Base-by-base conservation (phyloP, 148 eudicot genomes). In the Polygonum maritimum region DNA sequence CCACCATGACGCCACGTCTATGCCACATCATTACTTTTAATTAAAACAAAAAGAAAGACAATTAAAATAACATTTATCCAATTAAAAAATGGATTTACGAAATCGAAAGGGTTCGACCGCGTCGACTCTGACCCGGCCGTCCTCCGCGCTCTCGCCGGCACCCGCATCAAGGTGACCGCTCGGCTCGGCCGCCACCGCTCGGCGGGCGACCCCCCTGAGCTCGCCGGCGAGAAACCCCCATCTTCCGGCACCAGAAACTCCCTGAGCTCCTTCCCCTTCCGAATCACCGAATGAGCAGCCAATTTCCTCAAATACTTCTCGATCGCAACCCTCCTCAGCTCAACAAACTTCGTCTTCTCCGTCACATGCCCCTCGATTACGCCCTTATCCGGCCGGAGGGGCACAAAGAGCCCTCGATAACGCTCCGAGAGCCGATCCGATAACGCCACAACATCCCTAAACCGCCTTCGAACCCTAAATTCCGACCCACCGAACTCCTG, bases 381-480 rank as follows among this genome's bases (percentile, higher is more conserved):
- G 33, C 54, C 44, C 74, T 71, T 71, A 48, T 71, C 74, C 36
- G 74, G 74, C 10, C 74, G 49, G 4, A 71, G 44, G 12, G 74
- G 74, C 18, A 71, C 54, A 52, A 71, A 71, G 52, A 71, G 3
- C 35, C 74, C 74, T 71, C 52, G 51, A 9, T 71, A 71, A 41
- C 51, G n/a, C 74, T 71, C 74, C 14, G 74, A 41, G 5, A 71
- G 74, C 36, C 74, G 49, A 71, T 71, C 74, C 16, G 74, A 44
- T 19, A 71, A 14, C 38, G 74, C 35, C 15, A 71, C 74, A 6
- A 71, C 74, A 16, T 71, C 74, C 33, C 51, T 71, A 7, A 71
- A 71, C 74, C 74, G 49, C 54, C 74, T 71, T 35, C 74, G 74
- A 48, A 71, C 54, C 51, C 54, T 71, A 44, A 71, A 71, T 71